Conservation (phyloP, 805 yeast genomes). For the Yarrowia keelungensis region DNA sequence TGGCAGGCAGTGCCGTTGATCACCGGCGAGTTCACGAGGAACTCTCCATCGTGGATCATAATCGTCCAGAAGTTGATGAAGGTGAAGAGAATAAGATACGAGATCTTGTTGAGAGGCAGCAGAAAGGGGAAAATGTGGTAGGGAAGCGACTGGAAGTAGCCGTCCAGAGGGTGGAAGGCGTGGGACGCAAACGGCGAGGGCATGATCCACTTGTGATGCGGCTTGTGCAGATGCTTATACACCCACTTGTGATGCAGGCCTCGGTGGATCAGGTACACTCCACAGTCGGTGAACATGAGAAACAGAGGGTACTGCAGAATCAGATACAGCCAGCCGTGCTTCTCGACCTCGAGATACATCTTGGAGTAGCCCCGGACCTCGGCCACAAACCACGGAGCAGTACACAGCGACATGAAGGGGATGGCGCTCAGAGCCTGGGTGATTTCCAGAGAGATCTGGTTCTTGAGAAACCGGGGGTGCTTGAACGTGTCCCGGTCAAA, state of each 20-base stretch:
- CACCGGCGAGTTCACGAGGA: constrained; percentile 88
- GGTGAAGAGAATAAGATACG: constrained; percentile 81
- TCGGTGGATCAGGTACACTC: constrained; percentile 90
- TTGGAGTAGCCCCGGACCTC: constrained; percentile 86
- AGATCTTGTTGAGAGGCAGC: constrained; percentile 89
- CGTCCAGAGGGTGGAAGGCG: constrained; percentile 98
- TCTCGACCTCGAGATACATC: constrained; percentile 70
- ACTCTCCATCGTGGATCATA: constrained; percentile 98
- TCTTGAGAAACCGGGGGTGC: constrained; percentile 94
- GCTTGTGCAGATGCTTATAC: constrained; percentile 89
- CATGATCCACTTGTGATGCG: constrained; percentile 98
- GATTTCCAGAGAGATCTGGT: constrained; percentile 88
- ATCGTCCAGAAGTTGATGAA: constrained; percentile 98
- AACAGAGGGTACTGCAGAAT: constrained; percentile 74
- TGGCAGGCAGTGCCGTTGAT: constrained; percentile 99
- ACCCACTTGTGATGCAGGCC: constrained; percentile 91
- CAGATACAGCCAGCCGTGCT: constrained; percentile 74
- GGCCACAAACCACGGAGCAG: constrained; percentile 86
- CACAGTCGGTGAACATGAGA: constrained; percentile 91
- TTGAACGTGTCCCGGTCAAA: constrained; percentile 90
- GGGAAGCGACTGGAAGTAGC: constrained; percentile 90
- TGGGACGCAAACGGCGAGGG: constrained; percentile 98
- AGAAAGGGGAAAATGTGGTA: constrained; percentile 91
- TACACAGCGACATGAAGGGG: constrained; percentile 85
- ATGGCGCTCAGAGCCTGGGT: constrained; percentile 78